Evolutionary conservation across 768 basidiomycete genomes (phyloP), one percentile per base, ranked within the genome.

Genomic region (Podaxis carcinomalis): DNA sequence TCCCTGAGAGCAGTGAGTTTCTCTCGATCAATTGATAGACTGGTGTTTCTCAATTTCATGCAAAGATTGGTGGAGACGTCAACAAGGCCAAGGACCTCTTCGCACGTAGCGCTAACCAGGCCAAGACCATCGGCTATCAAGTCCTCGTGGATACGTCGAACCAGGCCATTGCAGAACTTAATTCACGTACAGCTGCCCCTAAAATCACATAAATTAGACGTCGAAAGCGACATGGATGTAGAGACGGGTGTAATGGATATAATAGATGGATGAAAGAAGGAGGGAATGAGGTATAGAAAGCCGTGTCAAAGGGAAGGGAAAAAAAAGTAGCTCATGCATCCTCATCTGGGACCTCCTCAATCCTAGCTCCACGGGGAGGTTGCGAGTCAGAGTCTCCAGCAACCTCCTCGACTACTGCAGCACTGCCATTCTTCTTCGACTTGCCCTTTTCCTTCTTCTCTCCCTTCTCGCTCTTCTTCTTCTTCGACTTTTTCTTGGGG

Each of bases 401-500:
- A 2, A 80, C 74, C 57, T 82, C 81, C 54, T 81, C 82, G 54
- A 79, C 77, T 58, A 69, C 77, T 3, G 80, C 78, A 14, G 77
- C 75, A 23, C 69, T 75, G 21, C 75, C 76, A 27, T 76, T 76
- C 70, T 72, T 77, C 32, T 75, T 78, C 25, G 69, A 77, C 68
- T 71, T 80, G 66, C 73, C 73, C 59, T 76, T 75, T 64, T 80
- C 79, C 62, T 74, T 77, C 68, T 85, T 84, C 61, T 85, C 83
- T 14, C 73, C 74, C 63, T 83, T 85, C 52, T 61, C 57, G 25
- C 14, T 42, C 75, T 78, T 84, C 77, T 87, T 89, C 77, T 88
- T 89, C 77, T 87, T 89, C 35, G 77, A 74, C 69, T 85, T 87
- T 74, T 83, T 86, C 80, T 89, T 90, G 69, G 88, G 88, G 51